Percentiles rank a stretch among this genome's conserved stretches.
Conservation (phyloP, 2,329 filamentous ascomycete species). For the Plenodomus biglobosus region DNA sequence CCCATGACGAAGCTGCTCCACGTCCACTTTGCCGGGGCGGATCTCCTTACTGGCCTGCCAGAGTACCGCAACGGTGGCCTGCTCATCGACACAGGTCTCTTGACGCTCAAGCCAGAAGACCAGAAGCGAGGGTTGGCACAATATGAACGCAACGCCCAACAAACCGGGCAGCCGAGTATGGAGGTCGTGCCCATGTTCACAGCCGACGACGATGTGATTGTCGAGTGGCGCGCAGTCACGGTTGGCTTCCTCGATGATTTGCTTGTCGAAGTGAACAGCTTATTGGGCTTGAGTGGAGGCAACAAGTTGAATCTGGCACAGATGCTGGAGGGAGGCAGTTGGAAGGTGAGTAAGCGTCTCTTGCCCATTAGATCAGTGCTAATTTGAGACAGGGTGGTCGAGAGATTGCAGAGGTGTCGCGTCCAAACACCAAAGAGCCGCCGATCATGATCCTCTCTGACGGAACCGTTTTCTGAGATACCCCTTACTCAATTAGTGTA, state of each 20-base stretch:
- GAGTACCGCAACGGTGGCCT: slow-evolving; percentile 93
- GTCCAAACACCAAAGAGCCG: slow-evolving; percentile 94
- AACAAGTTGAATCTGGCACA: slow-evolving; percentile 78
- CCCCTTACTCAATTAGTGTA: slow-evolving; percentile 37
- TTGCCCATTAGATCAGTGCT: slow-evolving; percentile 2
- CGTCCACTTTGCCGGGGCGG: slow-evolving; percentile 77
- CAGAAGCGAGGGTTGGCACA: slow-evolving; percentile 69
- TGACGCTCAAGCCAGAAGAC: slow-evolving; percentile 73
- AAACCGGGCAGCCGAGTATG: slow-evolving; percentile 69
- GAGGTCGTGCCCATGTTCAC: slow-evolving; percentile 75
- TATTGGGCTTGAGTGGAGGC: slow-evolving; percentile 67
- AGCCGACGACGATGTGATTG: slow-evolving; percentile 74
- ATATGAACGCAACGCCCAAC: slow-evolving; percentile 69
- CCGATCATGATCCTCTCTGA: slow-evolving; percentile 96
- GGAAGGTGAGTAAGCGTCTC: slow-evolving; percentile 70
- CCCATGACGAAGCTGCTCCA: slow-evolving; percentile 81
- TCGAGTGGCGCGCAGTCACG: slow-evolving; percentile 76
- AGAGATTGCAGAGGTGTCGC: slow-evolving; percentile 91
- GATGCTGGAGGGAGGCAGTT: slow-evolving; percentile 91
- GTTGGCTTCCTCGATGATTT: slow-evolving; percentile 74
- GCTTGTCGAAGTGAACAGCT: slow-evolving; percentile 66
- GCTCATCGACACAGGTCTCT: slow-evolving; percentile 79
- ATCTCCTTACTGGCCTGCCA: slow-evolving; percentile 84
- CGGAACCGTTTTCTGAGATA: slow-evolving; percentile 85
- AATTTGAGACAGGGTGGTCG: slow-evolving; percentile 69